Percentiles rank a stretch among this genome's conserved stretches.
phyloP scores from a whole-genome alignment of 2,329 filamentous ascomycete genomes.

The Monosporascus ibericus region DNA sequence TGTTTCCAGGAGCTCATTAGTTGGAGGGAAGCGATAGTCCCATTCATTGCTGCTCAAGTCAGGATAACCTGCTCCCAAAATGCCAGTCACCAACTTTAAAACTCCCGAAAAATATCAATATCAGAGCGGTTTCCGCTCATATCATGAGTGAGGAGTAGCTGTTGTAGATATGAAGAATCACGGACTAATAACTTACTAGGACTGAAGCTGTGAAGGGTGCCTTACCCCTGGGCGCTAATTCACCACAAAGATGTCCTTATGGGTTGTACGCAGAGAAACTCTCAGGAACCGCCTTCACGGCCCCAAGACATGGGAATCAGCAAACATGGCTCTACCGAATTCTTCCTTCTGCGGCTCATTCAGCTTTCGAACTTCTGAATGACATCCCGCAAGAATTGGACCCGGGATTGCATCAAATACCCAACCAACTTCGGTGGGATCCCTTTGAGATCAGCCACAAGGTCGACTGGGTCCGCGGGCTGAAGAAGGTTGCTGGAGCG shows the following conservation, averaged over 20 bases:
- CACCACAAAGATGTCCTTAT: conserved; percentile 71
- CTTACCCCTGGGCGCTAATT: conserved; percentile 70
- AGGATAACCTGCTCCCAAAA: no score
- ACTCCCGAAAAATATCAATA: no score
- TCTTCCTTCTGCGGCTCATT: conserved; percentile 57
- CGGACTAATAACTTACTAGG: conserved; percentile 35
- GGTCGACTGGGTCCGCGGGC: conserved; percentile 46
- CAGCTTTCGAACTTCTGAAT: conserved; percentile 45
- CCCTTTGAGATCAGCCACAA: conserved; percentile 61
- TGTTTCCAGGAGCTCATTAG: no score
- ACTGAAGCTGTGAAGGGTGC: conserved; percentile 71
- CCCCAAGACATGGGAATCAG: conserved; percentile 61
- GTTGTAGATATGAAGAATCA: no score
- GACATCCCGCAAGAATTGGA: conserved; percentile 14
- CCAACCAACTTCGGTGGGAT: conserved; percentile 77
- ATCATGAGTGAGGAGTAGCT: no score
- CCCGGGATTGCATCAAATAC: conserved; percentile 59
- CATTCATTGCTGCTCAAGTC: no score
- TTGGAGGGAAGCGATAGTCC: no score
- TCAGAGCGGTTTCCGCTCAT: no score
- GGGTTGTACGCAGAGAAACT: conserved; percentile 80
- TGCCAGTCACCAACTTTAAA: no score
- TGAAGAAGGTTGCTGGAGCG: conserved; percentile 70
- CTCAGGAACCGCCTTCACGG: conserved; percentile 66
- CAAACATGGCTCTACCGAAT: conserved; percentile 70